Conservation (phyloP, 1,139 yeast species). For the Diutina ranongensis region DNA sequence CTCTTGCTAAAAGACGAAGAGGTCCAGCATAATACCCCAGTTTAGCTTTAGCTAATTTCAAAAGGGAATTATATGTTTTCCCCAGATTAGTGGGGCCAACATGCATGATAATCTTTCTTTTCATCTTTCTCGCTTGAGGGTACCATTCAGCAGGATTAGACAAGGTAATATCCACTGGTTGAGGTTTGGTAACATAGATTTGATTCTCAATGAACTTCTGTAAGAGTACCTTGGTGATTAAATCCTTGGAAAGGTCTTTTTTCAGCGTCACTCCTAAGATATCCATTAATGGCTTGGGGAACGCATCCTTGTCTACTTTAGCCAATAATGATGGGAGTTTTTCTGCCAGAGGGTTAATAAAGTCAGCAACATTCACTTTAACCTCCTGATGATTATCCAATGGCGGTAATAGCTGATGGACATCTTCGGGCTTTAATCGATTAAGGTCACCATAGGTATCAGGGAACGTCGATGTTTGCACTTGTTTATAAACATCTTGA, state of each 20-base stretch:
- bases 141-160: constrained; percentile 78
- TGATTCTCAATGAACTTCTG: not conserved
- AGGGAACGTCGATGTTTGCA: not conserved
- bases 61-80: constrained; percentile 78
- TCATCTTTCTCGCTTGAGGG: constrained; percentile 75
- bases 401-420: not conserved
- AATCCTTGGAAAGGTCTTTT: not conserved
- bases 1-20: constrained; percentile 77
- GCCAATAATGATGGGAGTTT: not conserved
- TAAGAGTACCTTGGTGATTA: not conserved
- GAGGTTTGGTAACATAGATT: not conserved
- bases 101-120: constrained; percentile 73
- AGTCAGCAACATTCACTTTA: not conserved
- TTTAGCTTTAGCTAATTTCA: constrained; percentile 51
- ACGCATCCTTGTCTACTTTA: not conserved
- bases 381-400: not conserved
- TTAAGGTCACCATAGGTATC: not conserved
- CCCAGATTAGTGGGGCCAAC: constrained; percentile 98
- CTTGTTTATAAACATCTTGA: not conserved
- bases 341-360: not conserved
- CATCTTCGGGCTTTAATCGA: not conserved
- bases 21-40: constrained; percentile 97
- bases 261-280: not conserved
- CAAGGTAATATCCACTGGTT: constrained; percentile 11
- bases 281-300: not conserved